These are phyloP conservation scores for Starmerella etchellsii DNA, from an alignment of 805 yeast genomes.

Conservation along the genomic window DNA sequence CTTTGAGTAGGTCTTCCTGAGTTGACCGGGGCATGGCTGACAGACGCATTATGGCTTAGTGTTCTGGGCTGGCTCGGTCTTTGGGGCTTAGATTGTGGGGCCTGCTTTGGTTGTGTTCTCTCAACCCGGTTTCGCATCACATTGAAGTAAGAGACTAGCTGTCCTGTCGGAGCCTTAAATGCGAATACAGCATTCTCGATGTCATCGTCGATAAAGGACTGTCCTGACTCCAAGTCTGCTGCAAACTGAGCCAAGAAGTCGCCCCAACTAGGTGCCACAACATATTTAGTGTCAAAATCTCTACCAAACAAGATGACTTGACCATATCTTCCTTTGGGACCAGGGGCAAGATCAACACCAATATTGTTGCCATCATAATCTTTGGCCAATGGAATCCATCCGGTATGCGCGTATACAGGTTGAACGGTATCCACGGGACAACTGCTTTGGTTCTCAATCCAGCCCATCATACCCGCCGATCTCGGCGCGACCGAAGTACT, in stretches of 20 bases:
- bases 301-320: constrained; percentile 90
- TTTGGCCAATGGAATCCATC: constrained; percentile 84
- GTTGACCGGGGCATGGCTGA: constrained; percentile 16
- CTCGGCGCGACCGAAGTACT: not conserved
- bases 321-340: constrained; percentile 67
- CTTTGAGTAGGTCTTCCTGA: constrained; percentile 17
- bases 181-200: constrained; percentile 44
- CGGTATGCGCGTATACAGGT: constrained; percentile 70
- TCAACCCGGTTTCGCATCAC: constrained; percentile 37
- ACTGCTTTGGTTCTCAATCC: constrained; percentile 43
- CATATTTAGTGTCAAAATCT: constrained; percentile 82
- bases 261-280: constrained; percentile 78
- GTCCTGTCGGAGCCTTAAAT: constrained; percentile 49
- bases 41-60: constrained; percentile 3
- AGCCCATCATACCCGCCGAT: constrained; percentile 13
- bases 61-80: not conserved
- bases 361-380: constrained; percentile 86
- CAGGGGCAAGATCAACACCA: constrained; percentile 80
- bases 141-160: constrained; percentile 54
- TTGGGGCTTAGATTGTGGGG: constrained; percentile 5
- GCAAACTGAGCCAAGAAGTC: constrained; percentile 73
- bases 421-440: constrained; percentile 68
- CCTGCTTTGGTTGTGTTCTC: constrained; percentile 12
- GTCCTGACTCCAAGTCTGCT: constrained; percentile 76
- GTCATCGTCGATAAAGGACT: constrained; percentile 56